These are phyloP conservation scores for Zygosaccharomyces bailii DNA, from an alignment of 805 yeast species.

Conservation along the genomic window DNA sequence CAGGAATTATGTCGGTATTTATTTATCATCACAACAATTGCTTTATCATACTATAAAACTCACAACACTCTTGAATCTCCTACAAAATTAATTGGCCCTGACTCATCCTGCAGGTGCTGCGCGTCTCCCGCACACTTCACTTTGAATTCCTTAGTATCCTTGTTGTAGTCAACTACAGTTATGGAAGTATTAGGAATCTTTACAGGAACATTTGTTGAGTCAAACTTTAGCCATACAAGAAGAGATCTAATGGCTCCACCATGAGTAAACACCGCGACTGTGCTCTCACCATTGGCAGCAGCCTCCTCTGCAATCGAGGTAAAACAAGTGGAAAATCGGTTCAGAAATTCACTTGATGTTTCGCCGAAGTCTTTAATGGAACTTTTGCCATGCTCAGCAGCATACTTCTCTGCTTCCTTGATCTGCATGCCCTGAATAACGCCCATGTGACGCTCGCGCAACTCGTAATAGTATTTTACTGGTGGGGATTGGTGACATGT, in stretches of 20 bases:
- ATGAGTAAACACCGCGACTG: conserved; percentile 66
- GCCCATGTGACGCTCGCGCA: conserved; percentile 80
- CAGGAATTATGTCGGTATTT: background rate
- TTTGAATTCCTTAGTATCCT: conserved; percentile 38
- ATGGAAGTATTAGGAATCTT: conserved; percentile 72
- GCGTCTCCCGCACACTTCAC: conserved; percentile 64
- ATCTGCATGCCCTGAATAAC: conserved; percentile 71
- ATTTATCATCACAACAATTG: background rate
- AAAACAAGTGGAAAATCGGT: conserved; percentile 50
- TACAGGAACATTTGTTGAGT: conserved; percentile 35
- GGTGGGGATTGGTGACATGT: conserved; percentile 21
- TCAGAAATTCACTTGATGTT: conserved; percentile 41
- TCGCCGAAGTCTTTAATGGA: conserved; percentile 68
- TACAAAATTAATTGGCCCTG: conserved; percentile 2
- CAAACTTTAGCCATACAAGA: conserved; percentile 46
- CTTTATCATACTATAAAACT: conserved; percentile 1
- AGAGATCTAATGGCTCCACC: conserved; percentile 76
- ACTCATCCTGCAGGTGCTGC: conserved; percentile 55
- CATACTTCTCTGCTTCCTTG: conserved; percentile 53
- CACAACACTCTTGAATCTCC: conserved; percentile 6
- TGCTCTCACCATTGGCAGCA: conserved; percentile 36
- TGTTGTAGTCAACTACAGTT: conserved; percentile 58
- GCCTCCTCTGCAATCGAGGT: conserved; percentile 40
- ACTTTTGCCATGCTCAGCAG: conserved; percentile 51
- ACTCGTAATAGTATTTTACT: conserved; percentile 38